Percentiles rank a stretch among this genome's conserved stretches.
Evolutionary conservation across 176 grass and related monocot species (phyloP).

Genomic region (Triticum turgidum): DNA sequence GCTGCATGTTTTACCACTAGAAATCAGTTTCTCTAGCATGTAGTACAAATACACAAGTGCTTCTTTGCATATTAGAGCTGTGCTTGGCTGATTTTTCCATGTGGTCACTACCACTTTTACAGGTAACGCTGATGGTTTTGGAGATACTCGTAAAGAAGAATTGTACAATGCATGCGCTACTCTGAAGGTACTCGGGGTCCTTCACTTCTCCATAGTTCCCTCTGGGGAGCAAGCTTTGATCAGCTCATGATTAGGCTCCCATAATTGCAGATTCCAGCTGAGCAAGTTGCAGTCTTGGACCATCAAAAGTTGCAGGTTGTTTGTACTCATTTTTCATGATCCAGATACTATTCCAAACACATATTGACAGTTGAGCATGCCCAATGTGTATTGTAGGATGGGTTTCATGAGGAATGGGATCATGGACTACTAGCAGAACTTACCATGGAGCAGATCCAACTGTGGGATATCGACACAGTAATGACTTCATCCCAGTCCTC

Average conservation of each 20-base stretch:
- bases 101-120: not conserved
- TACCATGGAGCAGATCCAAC: constrained; percentile 48
- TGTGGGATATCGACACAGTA: constrained; percentile 80
- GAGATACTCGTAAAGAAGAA: constrained; percentile 72
- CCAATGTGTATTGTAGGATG: constrained; percentile 52
- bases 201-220: not conserved
- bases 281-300: constrained; percentile 77
- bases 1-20: not conserved
- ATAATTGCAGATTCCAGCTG: constrained; percentile 56
- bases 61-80: not conserved
- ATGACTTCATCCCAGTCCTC: constrained; percentile 7
- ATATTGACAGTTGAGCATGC: not conserved
- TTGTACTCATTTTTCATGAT: not conserved
- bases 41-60: not conserved
- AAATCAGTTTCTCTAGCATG: not conserved
- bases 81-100: not conserved
- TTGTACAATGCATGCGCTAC: constrained; percentile 58
- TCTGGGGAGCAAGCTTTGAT: constrained; percentile 9
- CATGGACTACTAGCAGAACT: constrained; percentile 55
- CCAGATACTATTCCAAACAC: not conserved
- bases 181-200: constrained; percentile 45
- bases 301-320: constrained; percentile 68
- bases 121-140: constrained; percentile 89
- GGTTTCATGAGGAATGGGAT: constrained; percentile 82
- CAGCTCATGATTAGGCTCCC: not conserved